Percentiles rank a stretch among this genome's conserved stretches.
phyloP scores from a whole-genome alignment of 2,329 filamentous ascomycete genomes.

The Aspergillus japonicus region DNA sequence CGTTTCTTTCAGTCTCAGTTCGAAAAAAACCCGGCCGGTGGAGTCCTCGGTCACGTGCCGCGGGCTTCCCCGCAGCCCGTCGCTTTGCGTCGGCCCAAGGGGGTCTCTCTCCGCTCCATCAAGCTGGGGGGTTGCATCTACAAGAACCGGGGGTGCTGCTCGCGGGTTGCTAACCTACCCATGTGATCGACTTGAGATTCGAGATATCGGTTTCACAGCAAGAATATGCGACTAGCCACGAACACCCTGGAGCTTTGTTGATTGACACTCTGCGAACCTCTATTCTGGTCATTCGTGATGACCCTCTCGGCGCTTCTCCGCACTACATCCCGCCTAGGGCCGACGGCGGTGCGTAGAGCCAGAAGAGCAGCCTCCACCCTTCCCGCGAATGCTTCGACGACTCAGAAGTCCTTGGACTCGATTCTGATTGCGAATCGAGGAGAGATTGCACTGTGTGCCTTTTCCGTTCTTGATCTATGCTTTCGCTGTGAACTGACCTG shows the following conservation, averaged over 20 bases:
- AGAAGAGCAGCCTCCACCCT: constrained; percentile 32
- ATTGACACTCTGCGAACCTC: constrained; percentile 1
- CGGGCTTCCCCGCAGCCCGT: constrained; percentile 34
- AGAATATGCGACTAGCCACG: constrained; percentile 13
- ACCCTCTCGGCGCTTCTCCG: constrained; percentile 42
- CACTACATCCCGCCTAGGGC: constrained; percentile 37
- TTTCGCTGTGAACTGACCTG: constrained; percentile 7
- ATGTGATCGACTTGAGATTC: neutral
- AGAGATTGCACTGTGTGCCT: constrained; percentile 76
- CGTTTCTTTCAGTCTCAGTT: neutral
- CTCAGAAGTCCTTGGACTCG: constrained; percentile 58
- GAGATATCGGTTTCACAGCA: neutral
- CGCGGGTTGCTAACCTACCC: neutral
- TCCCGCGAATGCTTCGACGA: constrained; percentile 23
- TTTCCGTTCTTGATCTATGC: neutral
- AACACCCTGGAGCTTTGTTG: constrained; percentile 9
- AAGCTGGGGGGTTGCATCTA: constrained; percentile 1
- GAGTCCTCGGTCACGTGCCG: constrained; percentile 21
- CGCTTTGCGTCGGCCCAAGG: constrained; percentile 39
- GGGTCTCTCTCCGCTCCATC: neutral
- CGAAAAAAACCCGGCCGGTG: constrained; percentile 4
- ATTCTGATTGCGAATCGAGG: constrained; percentile 95
- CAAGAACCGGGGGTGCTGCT: constrained; percentile 12
- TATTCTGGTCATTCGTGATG: constrained; percentile 25
- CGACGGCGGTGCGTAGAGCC: constrained; percentile 29